phyloP scores from a whole-genome alignment of 176 grass and related monocot genomes.

The Carex scoparia region DNA sequence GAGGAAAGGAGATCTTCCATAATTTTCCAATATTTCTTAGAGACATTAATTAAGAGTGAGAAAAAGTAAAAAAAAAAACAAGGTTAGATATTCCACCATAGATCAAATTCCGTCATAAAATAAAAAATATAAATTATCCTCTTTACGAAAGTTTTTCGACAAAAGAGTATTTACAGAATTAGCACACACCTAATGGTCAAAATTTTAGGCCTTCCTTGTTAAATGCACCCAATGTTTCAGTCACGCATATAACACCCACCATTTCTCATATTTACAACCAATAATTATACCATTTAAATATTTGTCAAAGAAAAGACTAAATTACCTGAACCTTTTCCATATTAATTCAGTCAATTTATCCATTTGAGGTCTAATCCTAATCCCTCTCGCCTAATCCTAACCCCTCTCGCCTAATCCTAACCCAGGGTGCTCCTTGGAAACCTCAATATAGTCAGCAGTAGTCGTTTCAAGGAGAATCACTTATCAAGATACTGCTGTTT shows the following conservation, averaged over 20 bases:
- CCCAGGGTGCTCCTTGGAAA: not conserved
- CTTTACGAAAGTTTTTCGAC: not conserved
- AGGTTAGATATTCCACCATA: not conserved
- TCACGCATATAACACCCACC: not conserved
- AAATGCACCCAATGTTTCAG: not conserved
- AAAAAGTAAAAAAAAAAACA: not conserved
- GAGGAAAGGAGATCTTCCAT: constrained; percentile 96
- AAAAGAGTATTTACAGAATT: not conserved
- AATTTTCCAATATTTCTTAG: constrained; percentile 95
- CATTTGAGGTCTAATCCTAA: not conserved
- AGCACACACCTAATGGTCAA: not conserved
- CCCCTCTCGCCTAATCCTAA: not conserved
- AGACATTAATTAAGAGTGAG: constrained; percentile 23
- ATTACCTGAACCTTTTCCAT: not conserved
- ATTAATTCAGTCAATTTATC: not conserved
- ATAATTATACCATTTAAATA: not conserved
- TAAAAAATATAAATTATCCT: not conserved
- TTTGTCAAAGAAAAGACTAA: not conserved
- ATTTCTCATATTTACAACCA: not conserved
- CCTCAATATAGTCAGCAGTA: not conserved
- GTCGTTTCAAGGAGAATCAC: not conserved
- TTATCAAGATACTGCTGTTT: not conserved
- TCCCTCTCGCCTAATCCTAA: not conserved
- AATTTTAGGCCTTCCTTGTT: not conserved
- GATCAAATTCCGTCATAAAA: not conserved